Evolutionary conservation across 176 grass and related monocot genomes (phyloP).

Genomic region (Eleusine indica): DNA sequence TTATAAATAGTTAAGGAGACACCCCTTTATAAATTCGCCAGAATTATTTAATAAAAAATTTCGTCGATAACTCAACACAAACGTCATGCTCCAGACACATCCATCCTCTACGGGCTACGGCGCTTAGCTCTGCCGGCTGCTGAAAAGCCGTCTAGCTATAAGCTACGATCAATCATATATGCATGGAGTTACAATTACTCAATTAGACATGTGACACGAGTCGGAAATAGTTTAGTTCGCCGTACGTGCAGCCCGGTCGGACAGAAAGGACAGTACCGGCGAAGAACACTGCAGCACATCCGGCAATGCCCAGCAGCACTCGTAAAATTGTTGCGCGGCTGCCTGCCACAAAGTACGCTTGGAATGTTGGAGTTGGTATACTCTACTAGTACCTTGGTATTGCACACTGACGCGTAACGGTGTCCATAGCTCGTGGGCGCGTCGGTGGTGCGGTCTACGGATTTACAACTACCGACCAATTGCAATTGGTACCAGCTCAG

Average conservation of each 20-base stretch:
- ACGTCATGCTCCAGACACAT: background rate
- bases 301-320: slow-evolving; percentile 24
- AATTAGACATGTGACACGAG: background rate
- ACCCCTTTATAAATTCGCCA: too few relatives aligned
- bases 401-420: background rate
- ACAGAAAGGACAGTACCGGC: slow-evolving; percentile 34
- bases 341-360: background rate
- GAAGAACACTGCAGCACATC: slow-evolving; percentile 46
- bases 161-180: background rate
- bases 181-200: slow-evolving; percentile 1
- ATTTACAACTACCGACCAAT: slow-evolving; percentile 20
- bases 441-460: slow-evolving; percentile 6
- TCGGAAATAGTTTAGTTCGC: background rate
- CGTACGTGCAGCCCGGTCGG: background rate
- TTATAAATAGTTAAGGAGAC: too few relatives aligned
- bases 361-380: slow-evolving; percentile 31
- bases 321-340: background rate
- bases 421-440: background rate
- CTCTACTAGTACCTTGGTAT: background rate
- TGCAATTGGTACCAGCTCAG: background rate
- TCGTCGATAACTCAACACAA: background rate
- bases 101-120: background rate
- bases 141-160: background rate
- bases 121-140: background rate
- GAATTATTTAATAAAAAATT: too few relatives aligned